Conservation (phyloP, 768 basidiomycete species). For the Podaxis pistillaris region DNA sequence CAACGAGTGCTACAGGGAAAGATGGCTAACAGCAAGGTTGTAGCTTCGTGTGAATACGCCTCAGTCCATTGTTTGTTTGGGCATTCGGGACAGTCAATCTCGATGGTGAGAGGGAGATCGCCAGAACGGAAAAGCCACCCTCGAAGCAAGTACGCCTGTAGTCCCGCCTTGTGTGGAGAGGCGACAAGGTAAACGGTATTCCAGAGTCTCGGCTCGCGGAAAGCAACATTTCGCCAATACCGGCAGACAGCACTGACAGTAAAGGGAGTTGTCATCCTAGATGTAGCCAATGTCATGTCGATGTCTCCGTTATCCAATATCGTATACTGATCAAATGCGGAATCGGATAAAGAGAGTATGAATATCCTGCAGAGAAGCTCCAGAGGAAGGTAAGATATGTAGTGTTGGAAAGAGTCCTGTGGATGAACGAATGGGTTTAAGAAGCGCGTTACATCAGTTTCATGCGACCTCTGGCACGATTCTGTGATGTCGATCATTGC, state of each 20-base stretch:
- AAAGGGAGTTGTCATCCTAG: conserved; percentile 16
- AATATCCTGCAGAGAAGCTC: conserved; percentile 16
- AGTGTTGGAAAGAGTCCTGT: not conserved
- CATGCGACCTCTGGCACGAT: no score
- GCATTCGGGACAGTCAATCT: conserved; percentile 19
- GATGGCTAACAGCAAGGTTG: not conserved
- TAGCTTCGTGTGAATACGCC: not conserved
- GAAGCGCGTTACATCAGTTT: no score
- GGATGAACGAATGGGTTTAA: not conserved
- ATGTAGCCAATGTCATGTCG: not conserved
- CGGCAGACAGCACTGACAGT: conserved; percentile 23
- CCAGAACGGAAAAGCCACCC: conserved; percentile 24
- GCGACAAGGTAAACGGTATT: conserved; percentile 19
- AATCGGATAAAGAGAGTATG: conserved; percentile 3
- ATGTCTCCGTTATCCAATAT: not conserved
- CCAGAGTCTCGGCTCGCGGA: conserved; percentile 23
- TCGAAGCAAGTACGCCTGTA: conserved; percentile 19
- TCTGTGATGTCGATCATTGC: no score
- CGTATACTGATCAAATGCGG: not conserved
- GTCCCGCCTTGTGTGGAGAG: conserved; percentile 10
- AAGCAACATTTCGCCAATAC: conserved; percentile 23
- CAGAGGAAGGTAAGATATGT: conserved; percentile 1
- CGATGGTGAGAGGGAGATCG: conserved; percentile 20
- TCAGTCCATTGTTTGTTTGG: conserved; percentile 5
- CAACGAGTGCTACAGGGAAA: not conserved